These are phyloP conservation scores for Cercis canadensis DNA, from an alignment of 306 rosid genomes.

Conservation along the genomic window DNA sequence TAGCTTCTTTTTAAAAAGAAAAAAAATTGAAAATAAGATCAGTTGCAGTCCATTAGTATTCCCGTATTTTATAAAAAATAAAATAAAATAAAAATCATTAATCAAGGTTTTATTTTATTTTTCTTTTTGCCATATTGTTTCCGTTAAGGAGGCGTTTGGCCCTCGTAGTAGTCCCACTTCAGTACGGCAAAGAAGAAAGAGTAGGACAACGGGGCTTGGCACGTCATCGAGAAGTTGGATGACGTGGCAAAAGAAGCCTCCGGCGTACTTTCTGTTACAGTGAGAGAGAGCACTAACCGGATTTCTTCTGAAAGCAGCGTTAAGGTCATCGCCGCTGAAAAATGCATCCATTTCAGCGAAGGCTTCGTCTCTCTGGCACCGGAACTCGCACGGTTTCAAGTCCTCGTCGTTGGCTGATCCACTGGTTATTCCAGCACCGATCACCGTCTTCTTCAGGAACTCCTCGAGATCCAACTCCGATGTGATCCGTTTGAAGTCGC, in stretches of 20 bases:
- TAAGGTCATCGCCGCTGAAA: slow-evolving; percentile 38
- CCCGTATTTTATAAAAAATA: too few relatives aligned
- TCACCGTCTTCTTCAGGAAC: slow-evolving; percentile 30
- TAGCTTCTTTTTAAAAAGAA: too few relatives aligned
- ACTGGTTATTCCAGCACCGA: not conserved
- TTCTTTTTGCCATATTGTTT: not conserved
- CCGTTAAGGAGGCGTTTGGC: not conserved
- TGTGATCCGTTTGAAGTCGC: slow-evolving; percentile 43
- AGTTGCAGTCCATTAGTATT: too few relatives aligned
- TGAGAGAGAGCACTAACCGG: slow-evolving; percentile 56
- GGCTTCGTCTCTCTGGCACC: slow-evolving; percentile 28
- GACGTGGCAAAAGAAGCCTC: slow-evolving; percentile 34
- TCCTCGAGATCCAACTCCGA: slow-evolving; percentile 60
- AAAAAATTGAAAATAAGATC: too few relatives aligned
- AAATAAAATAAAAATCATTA: too few relatives aligned
- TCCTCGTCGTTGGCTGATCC: slow-evolving; percentile 29
- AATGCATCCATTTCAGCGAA: slow-evolving; percentile 41
- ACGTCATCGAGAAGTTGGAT: slow-evolving; percentile 28
- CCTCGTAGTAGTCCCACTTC: not conserved
- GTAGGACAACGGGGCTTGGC: not conserved
- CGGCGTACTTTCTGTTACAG: not conserved
- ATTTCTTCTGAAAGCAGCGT: slow-evolving; percentile 37
- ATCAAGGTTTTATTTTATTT: too few relatives aligned
- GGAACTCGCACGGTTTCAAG: slow-evolving; percentile 41
- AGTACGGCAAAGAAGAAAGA: not conserved